A percentile compares a stretch with the other conserved stretches of the same genome.
phyloP scores from a whole-genome alignment of 352 stramenopile species.

The Phytophthora macrochlamydospora region DNA sequence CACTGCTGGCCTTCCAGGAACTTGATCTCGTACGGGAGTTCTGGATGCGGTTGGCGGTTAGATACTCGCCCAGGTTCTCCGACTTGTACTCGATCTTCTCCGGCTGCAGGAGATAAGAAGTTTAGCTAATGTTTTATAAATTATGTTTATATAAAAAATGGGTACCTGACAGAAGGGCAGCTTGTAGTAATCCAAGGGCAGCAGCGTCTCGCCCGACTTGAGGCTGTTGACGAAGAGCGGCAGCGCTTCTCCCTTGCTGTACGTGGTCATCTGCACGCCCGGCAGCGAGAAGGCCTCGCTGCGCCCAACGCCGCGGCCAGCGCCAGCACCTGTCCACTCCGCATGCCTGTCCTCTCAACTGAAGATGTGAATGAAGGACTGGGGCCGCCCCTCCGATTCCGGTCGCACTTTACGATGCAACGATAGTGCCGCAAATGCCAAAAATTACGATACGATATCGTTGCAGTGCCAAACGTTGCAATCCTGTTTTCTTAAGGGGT shows the following conservation, averaged over 20 bases:
- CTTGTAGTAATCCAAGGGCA: conserved; percentile 98
- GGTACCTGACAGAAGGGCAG: conserved; percentile 94
- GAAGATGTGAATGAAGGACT: too few relatives aligned
- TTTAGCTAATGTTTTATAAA: background rate
- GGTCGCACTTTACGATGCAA: too few relatives aligned
- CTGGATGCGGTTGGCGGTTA: conserved; percentile 99
- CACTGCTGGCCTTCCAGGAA: conserved; percentile 82
- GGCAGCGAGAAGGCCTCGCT: conserved; percentile 70
- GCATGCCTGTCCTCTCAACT: background rate
- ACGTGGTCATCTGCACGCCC: conserved; percentile 90
- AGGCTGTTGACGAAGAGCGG: conserved; percentile 95
- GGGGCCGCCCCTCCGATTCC: too few relatives aligned
- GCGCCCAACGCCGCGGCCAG: conserved; percentile 21
- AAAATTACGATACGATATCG: too few relatives aligned
- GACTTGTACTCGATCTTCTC: conserved; percentile 95
- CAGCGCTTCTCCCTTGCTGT: conserved; percentile 84
- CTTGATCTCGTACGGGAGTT: conserved; percentile 97
- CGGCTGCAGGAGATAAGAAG: conserved; percentile 45
- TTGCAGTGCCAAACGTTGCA: background rate
- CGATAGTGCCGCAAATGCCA: too few relatives aligned
- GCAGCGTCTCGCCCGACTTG: conserved; percentile 94
- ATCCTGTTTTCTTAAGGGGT: background rate
- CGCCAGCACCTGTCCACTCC: conserved; percentile 23
- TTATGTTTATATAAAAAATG: background rate
- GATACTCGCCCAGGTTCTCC: conserved; percentile 99